Evolutionary conservation across 148 eudicot genomes (phyloP).

Genomic region (Camellia japonica): DNA sequence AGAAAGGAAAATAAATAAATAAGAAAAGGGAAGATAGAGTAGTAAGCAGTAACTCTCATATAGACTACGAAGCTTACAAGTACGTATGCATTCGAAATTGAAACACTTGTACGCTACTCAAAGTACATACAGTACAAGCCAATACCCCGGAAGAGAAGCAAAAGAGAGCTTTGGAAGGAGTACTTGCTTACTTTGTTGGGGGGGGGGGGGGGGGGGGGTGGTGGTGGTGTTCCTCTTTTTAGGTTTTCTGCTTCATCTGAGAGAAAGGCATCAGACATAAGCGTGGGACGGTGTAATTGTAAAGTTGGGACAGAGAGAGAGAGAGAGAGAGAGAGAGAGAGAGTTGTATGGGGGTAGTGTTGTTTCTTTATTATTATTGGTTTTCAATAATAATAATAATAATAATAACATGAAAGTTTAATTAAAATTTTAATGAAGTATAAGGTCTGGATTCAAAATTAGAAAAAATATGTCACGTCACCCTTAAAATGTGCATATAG

Average conservation of each 20-base stretch:
- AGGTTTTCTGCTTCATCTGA: constrained; percentile 18
- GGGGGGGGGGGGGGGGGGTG: no score
- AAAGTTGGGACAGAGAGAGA: constrained; percentile 8
- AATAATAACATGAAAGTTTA: no score
- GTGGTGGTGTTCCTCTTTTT: no score
- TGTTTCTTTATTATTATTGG: constrained; percentile 14
- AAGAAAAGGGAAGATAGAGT: constrained; percentile 13
- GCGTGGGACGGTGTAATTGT: constrained; percentile 8
- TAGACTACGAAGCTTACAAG: not conserved
- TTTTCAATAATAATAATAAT: no score
- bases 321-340: constrained; percentile 17
- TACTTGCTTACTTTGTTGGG: constrained; percentile 28
- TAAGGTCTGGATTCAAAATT: no score
- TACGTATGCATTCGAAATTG: constrained; percentile 18
- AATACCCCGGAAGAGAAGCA: constrained; percentile 29
- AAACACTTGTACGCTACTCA: constrained; percentile 26
- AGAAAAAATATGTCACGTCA: no score
- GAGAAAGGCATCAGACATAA: constrained; percentile 30
- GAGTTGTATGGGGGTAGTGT: constrained; percentile 15
- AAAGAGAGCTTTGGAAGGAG: constrained; percentile 27
- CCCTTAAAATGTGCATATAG: no score
- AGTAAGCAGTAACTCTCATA: constrained; percentile 9
- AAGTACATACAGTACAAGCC: constrained; percentile 9
- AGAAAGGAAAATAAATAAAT: constrained; percentile 38
- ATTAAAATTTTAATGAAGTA: no score